phyloP scores from a whole-genome alignment of 495 filamentous ascomycete genomes.

The Penicillium roqueforti region DNA sequence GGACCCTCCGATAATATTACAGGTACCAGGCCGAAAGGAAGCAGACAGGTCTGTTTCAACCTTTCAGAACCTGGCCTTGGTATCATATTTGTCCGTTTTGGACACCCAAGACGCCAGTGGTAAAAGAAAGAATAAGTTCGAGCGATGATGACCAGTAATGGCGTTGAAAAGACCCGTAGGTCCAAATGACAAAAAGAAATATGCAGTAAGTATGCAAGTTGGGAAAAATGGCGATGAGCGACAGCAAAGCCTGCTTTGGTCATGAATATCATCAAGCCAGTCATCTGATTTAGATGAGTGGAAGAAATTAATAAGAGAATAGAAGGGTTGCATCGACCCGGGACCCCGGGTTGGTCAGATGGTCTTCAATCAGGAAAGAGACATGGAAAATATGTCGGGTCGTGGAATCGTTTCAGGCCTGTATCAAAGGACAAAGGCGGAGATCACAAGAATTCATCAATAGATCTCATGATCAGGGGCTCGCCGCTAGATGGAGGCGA shows the following conservation, averaged over 20 bases:
- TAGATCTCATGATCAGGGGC: slow-evolving; percentile 49
- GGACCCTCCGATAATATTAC: slow-evolving; percentile 30
- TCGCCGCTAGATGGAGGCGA: slow-evolving; percentile 46
- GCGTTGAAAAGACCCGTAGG: slow-evolving; percentile 14
- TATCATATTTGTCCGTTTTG: slow-evolving; percentile 15
- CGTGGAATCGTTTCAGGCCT: slow-evolving; percentile 35
- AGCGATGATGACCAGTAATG: slow-evolving; percentile 3
- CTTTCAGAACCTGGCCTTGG: not conserved
- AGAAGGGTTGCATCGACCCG: slow-evolving; percentile 2
- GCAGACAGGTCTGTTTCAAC: not conserved
- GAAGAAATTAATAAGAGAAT: slow-evolving; percentile 17
- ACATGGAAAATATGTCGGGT: slow-evolving; percentile 26
- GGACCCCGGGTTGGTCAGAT: slow-evolving; percentile 14
- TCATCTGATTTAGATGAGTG: slow-evolving; percentile 22
- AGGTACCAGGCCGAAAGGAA: slow-evolving; percentile 9
- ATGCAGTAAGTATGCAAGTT: slow-evolving; percentile 5
- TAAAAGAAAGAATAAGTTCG: slow-evolving; percentile 15
- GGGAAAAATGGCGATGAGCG: slow-evolving; percentile 24
- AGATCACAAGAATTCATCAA: slow-evolving; percentile 49
- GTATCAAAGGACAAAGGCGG: slow-evolving; percentile 6
- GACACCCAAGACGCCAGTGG: slow-evolving; percentile 28
- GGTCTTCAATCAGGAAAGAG: slow-evolving; percentile 15
- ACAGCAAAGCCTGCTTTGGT: slow-evolving; percentile 51
- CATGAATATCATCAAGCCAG: slow-evolving; percentile 33
- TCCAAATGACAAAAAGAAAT: slow-evolving; percentile 13